Evolutionary conservation across 306 rosid genomes (phyloP).

Genomic region (Betula pendula): DNA sequence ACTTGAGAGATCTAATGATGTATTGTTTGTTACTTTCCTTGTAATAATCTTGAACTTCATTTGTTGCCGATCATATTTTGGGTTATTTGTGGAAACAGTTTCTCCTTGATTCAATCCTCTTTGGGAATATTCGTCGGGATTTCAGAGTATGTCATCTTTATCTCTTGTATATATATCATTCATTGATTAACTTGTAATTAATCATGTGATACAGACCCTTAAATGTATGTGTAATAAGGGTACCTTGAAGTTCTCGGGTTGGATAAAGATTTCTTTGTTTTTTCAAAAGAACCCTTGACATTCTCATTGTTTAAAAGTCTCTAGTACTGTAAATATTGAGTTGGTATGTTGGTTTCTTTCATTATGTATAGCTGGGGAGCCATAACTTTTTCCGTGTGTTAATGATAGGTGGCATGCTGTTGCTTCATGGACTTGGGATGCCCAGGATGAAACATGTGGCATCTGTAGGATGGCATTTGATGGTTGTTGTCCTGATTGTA

Average conservation of each 20-base stretch:
- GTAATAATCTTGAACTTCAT: too few species aligned
- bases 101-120: conserved; percentile 49
- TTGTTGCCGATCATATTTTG: background rate
- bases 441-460: conserved; percentile 89
- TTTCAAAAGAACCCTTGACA: background rate
- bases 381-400: conserved; percentile 13
- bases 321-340: background rate
- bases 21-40: too few species aligned
- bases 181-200: conserved; percentile 10
- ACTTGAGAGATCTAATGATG: background rate
- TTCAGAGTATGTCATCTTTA: conserved; percentile 52
- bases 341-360: background rate
- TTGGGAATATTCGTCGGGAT: conserved; percentile 23
- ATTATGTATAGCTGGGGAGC: background rate
- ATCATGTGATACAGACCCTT: background rate
- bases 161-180: conserved; percentile 21
- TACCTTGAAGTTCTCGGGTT: too few species aligned
- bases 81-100: conserved; percentile 23
- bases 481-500: conserved; percentile 93
- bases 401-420: conserved; percentile 80
- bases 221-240: background rate
- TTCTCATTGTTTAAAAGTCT: background rate
- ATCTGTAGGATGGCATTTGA: conserved; percentile 97
- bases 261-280: background rate
- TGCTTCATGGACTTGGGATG: conserved; percentile 98